Conservation (phyloP, 805 yeast species). For the Lachancea quebecensis region DNA sequence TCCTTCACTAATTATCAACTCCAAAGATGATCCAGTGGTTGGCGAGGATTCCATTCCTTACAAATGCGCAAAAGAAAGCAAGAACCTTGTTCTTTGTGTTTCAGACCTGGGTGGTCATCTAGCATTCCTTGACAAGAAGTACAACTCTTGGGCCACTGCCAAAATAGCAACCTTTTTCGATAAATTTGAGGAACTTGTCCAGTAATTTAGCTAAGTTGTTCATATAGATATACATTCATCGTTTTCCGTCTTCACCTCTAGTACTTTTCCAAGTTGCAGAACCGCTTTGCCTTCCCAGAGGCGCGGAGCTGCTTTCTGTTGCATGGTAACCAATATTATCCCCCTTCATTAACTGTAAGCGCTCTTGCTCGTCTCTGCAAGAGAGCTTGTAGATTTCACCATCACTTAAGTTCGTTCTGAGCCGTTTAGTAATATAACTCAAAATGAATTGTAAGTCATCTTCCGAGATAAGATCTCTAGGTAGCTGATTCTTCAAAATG, state of each 20-base stretch:
- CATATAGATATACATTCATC: constrained; percentile 3
- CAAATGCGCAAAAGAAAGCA: constrained; percentile 45
- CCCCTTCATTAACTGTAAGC: constrained; percentile 22
- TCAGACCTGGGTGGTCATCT: constrained; percentile 71
- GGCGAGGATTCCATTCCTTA: constrained; percentile 45
- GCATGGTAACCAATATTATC: not conserved
- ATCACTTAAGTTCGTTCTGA: constrained; percentile 28
- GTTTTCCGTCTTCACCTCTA: constrained; percentile 70
- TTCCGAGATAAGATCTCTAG: constrained; percentile 43
- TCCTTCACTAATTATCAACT: constrained; percentile 54
- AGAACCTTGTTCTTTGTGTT: constrained; percentile 49
- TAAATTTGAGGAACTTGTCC: constrained; percentile 33
- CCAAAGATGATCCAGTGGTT: constrained; percentile 60
- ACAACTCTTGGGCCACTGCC: constrained; percentile 43
- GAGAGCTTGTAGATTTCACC: constrained; percentile 33
- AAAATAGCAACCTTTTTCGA: constrained; percentile 37
- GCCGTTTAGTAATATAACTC: constrained; percentile 31
- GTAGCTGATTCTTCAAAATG: constrained; percentile 40
- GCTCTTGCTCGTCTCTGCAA: constrained; percentile 30
- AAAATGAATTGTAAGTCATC: constrained; percentile 33
- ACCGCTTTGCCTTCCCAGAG: constrained; percentile 62
- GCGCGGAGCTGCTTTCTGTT: constrained; percentile 10
- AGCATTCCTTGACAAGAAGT: constrained; percentile 40
- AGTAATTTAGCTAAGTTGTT: constrained; percentile 5
- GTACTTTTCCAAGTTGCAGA: constrained; percentile 63